Evolutionary conservation across 1,139 yeast genomes (phyloP).

Genomic region (Blastobotrys elegans): DNA sequence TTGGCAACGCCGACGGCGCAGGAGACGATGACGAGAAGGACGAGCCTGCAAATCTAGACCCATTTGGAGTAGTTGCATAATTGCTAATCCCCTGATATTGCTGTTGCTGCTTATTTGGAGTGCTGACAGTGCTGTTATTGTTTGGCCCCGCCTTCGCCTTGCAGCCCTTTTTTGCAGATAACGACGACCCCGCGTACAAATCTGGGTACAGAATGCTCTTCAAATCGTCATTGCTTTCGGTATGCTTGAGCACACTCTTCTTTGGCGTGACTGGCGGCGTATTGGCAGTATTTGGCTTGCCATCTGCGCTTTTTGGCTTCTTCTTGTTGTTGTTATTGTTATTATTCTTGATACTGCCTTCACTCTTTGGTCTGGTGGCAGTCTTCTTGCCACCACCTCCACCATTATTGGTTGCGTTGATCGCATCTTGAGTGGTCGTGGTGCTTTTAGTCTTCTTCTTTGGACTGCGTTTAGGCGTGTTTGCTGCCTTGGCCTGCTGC

Average conservation of each 20-base stretch:
- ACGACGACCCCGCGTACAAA: slow-evolving; percentile 17
- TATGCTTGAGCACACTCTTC: background rate
- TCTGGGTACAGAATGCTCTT: slow-evolving; percentile 28
- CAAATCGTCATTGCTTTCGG: slow-evolving; percentile 11
- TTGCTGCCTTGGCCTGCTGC: background rate
- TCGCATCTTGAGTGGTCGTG: slow-evolving; percentile 10
- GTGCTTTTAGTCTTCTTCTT: slow-evolving; percentile 5
- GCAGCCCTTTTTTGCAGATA: slow-evolving; percentile 1
- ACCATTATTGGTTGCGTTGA: slow-evolving; percentile 7
- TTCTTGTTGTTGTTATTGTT: background rate
- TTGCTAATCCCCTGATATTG: slow-evolving; percentile 4
- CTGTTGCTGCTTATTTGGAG: slow-evolving; percentile 4
- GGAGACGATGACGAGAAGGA: slow-evolving; percentile 41
- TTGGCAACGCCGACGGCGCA: slow-evolving; percentile 41
- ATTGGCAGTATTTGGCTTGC: background rate
- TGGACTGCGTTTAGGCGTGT: background rate
- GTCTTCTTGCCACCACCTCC: background rate
- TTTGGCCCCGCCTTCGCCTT: background rate
- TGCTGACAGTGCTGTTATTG: slow-evolving; percentile 1
- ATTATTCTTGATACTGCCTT: background rate
- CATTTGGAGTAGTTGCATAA: slow-evolving; percentile 17
- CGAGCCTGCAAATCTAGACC: slow-evolving; percentile 36
- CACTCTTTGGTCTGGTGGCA: slow-evolving; percentile 6
- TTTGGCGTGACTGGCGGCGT: slow-evolving; percentile 13
- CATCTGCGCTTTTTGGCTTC: slow-evolving; percentile 9